Percentiles rank a stretch among this genome's conserved stretches.
These are phyloP conservation scores for Chalciporus pseudorubinellus DNA, from an alignment of 768 basidiomycete genomes.

Conservation along the genomic window DNA sequence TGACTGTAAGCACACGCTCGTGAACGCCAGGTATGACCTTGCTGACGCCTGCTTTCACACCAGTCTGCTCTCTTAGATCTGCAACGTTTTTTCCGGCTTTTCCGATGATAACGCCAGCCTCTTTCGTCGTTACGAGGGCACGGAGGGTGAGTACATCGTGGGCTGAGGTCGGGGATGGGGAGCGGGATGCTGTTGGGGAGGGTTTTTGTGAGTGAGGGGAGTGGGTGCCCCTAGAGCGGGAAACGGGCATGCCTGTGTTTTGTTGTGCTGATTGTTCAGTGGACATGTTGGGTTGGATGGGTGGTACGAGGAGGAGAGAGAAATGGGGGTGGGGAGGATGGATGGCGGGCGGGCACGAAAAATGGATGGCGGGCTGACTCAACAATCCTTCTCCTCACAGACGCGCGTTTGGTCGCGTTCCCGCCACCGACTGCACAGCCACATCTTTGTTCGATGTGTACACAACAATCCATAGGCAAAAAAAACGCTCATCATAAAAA, in stretches of 20 bases:
- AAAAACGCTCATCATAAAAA: conserved; percentile 5
- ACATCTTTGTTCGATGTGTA: too few species aligned
- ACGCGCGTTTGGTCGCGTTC: conserved; percentile 29
- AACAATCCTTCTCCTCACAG: conserved; percentile 7
- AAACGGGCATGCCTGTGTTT: conserved; percentile 47
- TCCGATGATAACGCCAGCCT: conserved; percentile 96
- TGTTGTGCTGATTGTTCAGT: conserved; percentile 56
- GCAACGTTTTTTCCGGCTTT: conserved; percentile 98
- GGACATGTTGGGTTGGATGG: conserved; percentile 51
- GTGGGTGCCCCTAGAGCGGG: conserved; percentile 16
- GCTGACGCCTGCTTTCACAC: conserved; percentile 98
- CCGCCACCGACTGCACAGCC: conserved; percentile 35
- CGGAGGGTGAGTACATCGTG: conserved; percentile 85
- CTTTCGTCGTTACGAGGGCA: conserved; percentile 94
- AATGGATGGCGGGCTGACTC: conserved; percentile 16
- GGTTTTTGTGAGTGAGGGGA: conserved; percentile 31
- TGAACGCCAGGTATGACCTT: conserved; percentile 98
- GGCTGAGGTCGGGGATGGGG: conserved; percentile 60
- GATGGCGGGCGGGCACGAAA: conserved; percentile 5
- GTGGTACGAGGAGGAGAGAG: conserved; percentile 31
- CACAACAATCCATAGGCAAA: background rate
- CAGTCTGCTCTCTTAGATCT: conserved; percentile 90
- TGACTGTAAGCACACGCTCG: conserved; percentile 94
- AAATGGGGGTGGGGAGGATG: conserved; percentile 3
- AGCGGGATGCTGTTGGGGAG: conserved; percentile 68